Conservation (phyloP, 1,139 yeast species). For the Yamadazyma jaroonii region DNA sequence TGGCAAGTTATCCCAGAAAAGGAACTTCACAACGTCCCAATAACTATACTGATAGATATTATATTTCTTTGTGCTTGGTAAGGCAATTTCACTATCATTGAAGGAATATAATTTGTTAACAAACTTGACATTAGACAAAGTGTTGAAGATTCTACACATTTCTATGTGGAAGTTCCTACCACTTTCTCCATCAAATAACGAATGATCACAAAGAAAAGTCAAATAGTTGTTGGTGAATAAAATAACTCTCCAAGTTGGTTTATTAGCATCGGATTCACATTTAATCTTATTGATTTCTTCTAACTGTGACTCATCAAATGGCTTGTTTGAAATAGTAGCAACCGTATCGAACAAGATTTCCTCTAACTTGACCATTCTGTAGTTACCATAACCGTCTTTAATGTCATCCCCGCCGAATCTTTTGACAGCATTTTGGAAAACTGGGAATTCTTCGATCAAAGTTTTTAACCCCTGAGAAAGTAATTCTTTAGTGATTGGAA, state of each 20-base stretch:
- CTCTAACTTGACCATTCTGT: conserved; percentile 17
- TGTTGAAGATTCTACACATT: conserved; percentile 9
- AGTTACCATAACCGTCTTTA: conserved; percentile 15
- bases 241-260: conserved; percentile 31
- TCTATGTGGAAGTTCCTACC: conserved; percentile 30
- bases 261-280: conserved; percentile 12
- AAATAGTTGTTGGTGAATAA: conserved; percentile 21
- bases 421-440: conserved; percentile 19
- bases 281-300: conserved; percentile 17
- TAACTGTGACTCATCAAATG: conserved; percentile 17
- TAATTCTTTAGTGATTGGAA: conserved; percentile 13
- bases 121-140: conserved; percentile 1
- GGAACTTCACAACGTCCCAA: background rate
- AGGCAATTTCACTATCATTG: background rate
- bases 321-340: conserved; percentile 17
- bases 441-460: conserved; percentile 21
- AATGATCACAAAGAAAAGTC: conserved; percentile 30
- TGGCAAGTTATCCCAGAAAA: conserved; percentile 6
- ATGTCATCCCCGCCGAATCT: conserved; percentile 11
- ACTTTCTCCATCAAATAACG: conserved; percentile 34
- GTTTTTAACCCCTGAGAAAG: conserved; percentile 25
- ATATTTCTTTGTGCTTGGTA: background rate
- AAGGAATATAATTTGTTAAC: background rate
- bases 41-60: background rate
- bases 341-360: conserved; percentile 23